Conservation (phyloP, 2,329 filamentous ascomycete species). For the Cladosporium sp. region DNA sequence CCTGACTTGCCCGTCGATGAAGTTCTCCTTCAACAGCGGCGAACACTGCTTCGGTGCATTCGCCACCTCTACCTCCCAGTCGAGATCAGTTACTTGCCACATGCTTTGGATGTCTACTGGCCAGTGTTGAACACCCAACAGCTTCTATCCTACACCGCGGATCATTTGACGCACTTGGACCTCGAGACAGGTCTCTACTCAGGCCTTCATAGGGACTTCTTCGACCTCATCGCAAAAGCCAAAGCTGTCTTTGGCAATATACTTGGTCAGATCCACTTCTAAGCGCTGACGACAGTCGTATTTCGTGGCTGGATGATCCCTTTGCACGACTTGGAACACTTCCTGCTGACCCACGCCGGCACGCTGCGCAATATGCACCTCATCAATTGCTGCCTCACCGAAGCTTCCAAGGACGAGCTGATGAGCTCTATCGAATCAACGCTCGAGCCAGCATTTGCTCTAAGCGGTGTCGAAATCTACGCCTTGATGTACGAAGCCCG, state of each 20-base stretch:
- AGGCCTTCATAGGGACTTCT: not conserved
- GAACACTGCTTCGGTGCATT: not conserved
- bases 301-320: not conserved
- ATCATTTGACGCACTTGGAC: not conserved
- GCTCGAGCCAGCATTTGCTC: not conserved
- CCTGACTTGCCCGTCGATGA: not conserved
- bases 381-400: not conserved
- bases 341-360: not conserved
- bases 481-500: not conserved
- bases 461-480: not conserved
- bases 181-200: not conserved
- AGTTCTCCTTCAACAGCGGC: too few relatives aligned
- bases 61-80: not conserved
- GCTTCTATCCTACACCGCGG: not conserved
- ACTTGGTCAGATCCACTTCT: not conserved
- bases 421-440: not conserved
- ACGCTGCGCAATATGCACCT: not conserved
- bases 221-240: too few relatives aligned
- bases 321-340: not conserved
- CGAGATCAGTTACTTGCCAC: not conserved
- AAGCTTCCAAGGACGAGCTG: not conserved
- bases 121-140: too few relatives aligned
- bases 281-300: not conserved
- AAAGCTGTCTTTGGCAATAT: not conserved
- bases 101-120: too few relatives aligned